Evolutionary conservation across 2,329 filamentous ascomycete genomes (phyloP), one percentile per base, ranked within the genome.

Genomic region (Penicillium frequentans): DNA sequence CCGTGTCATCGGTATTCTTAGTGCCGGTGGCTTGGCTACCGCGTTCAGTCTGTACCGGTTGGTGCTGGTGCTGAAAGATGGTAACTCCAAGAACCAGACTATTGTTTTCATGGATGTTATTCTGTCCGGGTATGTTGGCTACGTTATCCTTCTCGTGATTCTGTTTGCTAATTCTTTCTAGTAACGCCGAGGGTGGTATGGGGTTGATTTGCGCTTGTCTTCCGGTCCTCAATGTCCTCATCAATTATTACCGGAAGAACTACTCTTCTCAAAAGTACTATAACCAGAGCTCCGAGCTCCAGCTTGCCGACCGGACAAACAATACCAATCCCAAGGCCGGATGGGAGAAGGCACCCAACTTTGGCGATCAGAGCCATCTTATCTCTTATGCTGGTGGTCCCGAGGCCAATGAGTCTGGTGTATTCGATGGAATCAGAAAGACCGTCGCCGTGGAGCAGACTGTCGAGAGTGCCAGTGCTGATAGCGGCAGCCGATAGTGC

Each of bases 121-220:
- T 49, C 59, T 77, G 2, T 74, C 71, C 5, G 75, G 74, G 74
- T 76, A 71, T 56, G 72, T 62, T 8, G 9, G 19, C 13, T 37
- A 16, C 5, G 8, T 11, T 3, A 19, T 39, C 7, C n/a, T 11
- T 11, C 8, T 8, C 16, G 1, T n/a, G 16, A 7, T 19, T 27
- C 19, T 16, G 1, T 26, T 5, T 26, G n/a, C 57, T 56, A 23
- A 55, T n/a, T n/a, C 16, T 29, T 7, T 2, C 5, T 50, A 75
- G 72, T 13, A 75, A 75, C 51, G 73, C 73, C 42, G 73, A 75
- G 61, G 72, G 68, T 31, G 73, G 70, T 47, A 59, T 75, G 43
- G 73, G 71, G 5, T 55, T 75, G 26, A 75, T 75, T 55, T 75
- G 73, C 55, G 72, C 73, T 23, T 75, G 73, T 62, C 68, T 75